These are phyloP conservation scores for Gnomoniopsis sp. DNA, from an alignment of 2,329 filamentous ascomycete species.

Conservation along the genomic window DNA sequence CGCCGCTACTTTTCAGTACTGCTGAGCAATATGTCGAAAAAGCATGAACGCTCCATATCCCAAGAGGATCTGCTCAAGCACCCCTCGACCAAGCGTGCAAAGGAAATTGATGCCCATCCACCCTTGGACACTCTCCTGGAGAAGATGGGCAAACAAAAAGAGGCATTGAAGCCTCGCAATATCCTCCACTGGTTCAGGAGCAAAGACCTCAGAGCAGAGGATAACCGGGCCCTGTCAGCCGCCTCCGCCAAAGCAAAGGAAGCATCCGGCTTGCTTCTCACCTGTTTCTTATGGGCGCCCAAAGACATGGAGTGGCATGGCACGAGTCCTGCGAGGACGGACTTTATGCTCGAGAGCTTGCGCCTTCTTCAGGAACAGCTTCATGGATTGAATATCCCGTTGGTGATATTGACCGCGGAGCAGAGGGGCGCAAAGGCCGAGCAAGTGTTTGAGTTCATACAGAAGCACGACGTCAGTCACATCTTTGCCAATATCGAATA, in stretches of 20 bases:
- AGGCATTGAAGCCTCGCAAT: conserved; percentile 9
- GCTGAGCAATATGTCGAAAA: conserved; percentile 10
- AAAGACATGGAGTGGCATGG: conserved; percentile 25
- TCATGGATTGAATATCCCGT: conserved; percentile 20
- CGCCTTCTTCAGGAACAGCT: conserved; percentile 21
- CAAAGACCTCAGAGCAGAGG: conserved; percentile 24
- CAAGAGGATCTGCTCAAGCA: conserved; percentile 23
- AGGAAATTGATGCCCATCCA: conserved; percentile 23
- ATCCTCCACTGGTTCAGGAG: conserved; percentile 25
- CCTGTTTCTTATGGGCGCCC: conserved; percentile 24
- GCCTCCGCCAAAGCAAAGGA: conserved; percentile 21
- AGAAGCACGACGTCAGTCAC: conserved; percentile 21
- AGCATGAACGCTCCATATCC: conserved; percentile 21
- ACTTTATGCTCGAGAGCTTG: conserved; percentile 24
- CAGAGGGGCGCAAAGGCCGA: conserved; percentile 18
- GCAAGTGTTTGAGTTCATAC: conserved; percentile 17
- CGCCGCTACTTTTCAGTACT: background rate
- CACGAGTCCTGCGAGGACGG: conserved; percentile 21
- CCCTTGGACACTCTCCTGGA: conserved; percentile 18
- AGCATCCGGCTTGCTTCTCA: conserved; percentile 16
- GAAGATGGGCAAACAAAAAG: conserved; percentile 11
- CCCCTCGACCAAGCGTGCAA: conserved; percentile 25
- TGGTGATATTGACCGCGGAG: conserved; percentile 21
- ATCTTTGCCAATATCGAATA: conserved; percentile 25
- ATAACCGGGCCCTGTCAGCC: conserved; percentile 22